Evolutionary conservation across 352 stramenopile genomes (phyloP).

Genomic region (Pythium utonaiense): DNA sequence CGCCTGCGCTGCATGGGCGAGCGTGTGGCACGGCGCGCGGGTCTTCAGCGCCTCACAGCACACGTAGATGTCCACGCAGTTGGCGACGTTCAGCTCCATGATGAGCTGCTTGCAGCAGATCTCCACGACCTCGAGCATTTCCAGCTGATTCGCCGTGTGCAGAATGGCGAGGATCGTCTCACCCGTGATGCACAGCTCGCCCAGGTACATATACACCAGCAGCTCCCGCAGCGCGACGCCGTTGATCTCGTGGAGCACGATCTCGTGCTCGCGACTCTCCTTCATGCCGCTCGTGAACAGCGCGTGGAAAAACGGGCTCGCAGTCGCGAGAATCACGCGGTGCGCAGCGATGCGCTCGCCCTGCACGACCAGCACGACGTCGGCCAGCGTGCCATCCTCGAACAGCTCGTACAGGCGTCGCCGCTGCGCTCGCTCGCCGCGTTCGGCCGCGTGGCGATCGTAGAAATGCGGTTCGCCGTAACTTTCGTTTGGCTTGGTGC

Average conservation of each 20-base stretch:
- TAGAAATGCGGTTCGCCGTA: background rate
- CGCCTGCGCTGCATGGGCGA: slow-evolving; percentile 49
- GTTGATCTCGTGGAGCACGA: slow-evolving; percentile 58
- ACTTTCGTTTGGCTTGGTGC: background rate
- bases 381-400: slow-evolving; percentile 43
- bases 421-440: slow-evolving; percentile 29
- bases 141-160: slow-evolving; percentile 62
- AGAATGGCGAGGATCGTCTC: slow-evolving; percentile 64
- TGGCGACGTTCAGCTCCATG: slow-evolving; percentile 55
- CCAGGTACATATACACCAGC: slow-evolving; percentile 67
- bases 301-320: slow-evolving; percentile 70
- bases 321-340: slow-evolving; percentile 54
- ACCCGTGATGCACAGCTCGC: slow-evolving; percentile 45
- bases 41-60: slow-evolving; percentile 58
- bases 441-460: background rate
- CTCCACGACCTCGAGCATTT: slow-evolving; percentile 66
- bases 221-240: slow-evolving; percentile 42
- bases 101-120: slow-evolving; percentile 74
- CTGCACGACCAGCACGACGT: slow-evolving; percentile 62
- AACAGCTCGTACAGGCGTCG: slow-evolving; percentile 47
- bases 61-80: slow-evolving; percentile 74
- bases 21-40: slow-evolving; percentile 37
- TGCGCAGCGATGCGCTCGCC: slow-evolving; percentile 46
- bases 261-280: slow-evolving; percentile 35
- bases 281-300: slow-evolving; percentile 78